Evolutionary conservation across 1,284 basidiomycete species (phyloP).

Genomic region (Trichosporon sp.): DNA sequence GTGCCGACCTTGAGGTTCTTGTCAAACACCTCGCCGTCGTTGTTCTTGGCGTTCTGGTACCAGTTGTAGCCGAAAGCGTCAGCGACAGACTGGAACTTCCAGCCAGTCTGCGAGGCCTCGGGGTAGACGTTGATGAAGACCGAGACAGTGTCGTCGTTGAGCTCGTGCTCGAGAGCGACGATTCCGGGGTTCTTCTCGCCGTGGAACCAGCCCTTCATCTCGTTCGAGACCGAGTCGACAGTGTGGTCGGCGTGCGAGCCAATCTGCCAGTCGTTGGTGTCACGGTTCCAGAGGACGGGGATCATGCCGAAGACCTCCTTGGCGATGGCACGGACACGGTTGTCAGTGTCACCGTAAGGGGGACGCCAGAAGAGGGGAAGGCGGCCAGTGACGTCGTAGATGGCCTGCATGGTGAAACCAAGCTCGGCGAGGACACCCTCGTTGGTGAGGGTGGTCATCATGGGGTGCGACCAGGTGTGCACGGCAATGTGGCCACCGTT

Average conservation of each 20-base stretch:
- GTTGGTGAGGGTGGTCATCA: slow-evolving; percentile 53
- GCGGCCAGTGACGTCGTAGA: slow-evolving; percentile 42
- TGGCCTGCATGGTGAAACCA: slow-evolving; percentile 50
- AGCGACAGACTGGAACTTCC: slow-evolving; percentile 37
- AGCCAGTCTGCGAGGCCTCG: slow-evolving; percentile 32
- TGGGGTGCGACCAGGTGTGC: slow-evolving; percentile 54
- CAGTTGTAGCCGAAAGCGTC: slow-evolving; percentile 36
- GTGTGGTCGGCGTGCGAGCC: slow-evolving; percentile 31
- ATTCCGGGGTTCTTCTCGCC: slow-evolving; percentile 35
- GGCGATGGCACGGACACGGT: slow-evolving; percentile 54
- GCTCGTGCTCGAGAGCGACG: slow-evolving; percentile 39
- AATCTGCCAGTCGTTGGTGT: slow-evolving; percentile 48
- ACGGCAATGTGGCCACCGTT: slow-evolving; percentile 46
- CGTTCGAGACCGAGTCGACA: slow-evolving; percentile 20
- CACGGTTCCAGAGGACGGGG: slow-evolving; percentile 46
- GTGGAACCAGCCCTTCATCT: slow-evolving; percentile 26
- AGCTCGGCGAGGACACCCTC: slow-evolving; percentile 55
- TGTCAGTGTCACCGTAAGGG: slow-evolving; percentile 51
- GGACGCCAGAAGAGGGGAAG: slow-evolving; percentile 48
- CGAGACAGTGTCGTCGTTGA: slow-evolving; percentile 29
- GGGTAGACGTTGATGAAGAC: slow-evolving; percentile 38
- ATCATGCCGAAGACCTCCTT: slow-evolving; percentile 47
- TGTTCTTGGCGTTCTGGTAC: slow-evolving; percentile 39
- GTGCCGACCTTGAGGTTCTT: slow-evolving; percentile 27
- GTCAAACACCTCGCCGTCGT: slow-evolving; percentile 24